Evolutionary conservation across 306 rosid species (phyloP), one percentile per base, ranked within the genome.

Genomic region (Urtica urens): DNA sequence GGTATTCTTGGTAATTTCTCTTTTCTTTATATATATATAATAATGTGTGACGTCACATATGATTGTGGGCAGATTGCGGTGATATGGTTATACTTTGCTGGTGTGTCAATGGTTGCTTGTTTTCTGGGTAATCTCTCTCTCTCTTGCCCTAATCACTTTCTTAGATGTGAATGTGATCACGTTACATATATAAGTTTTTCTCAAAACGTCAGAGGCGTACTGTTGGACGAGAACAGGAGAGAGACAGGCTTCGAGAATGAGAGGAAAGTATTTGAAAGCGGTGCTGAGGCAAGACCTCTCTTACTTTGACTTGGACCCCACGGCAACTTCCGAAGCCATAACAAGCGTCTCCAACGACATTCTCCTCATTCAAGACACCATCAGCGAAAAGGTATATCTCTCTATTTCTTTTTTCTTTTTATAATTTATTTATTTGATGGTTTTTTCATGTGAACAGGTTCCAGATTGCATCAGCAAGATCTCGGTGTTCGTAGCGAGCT

Each of bases 171-270:
- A 28, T 28, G 33, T 28, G 33, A 10, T 28, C 11, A 17, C n/a
- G n/a, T n/a, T n/a, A n/a, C n/a, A n/a, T n/a, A n/a, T n/a, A n/a
- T n/a, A n/a, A n/a, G n/a, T 42, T 5, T 34, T 2, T 43, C 4
- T 23, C 11, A 21, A 23, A 23, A 44, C 10, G 38, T 18, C 51
- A 72, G 78, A 67, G 62, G 78, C 67, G 28, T 51, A 50, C 6
- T 57, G 78, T 29, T 72, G 78, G 78, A 67, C 63, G 15, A 58
- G 67, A 40, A 72, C 70, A 0, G 66, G 57, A 40, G 73, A 66
- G 55, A 57, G 70, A 23, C 78, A 62, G 35, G 73, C 70, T 3
- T 46, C 78, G 19, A 38, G 69, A 24, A 62, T 66, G 39, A 57
- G 77, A 37, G 20, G 46, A 6, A 26, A 35, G 25, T 66, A 66